Evolutionary conservation across 139 green algal genomes (phyloP), one percentile per base, ranked within the genome.

Genomic region (Micractinium sp.): DNA sequence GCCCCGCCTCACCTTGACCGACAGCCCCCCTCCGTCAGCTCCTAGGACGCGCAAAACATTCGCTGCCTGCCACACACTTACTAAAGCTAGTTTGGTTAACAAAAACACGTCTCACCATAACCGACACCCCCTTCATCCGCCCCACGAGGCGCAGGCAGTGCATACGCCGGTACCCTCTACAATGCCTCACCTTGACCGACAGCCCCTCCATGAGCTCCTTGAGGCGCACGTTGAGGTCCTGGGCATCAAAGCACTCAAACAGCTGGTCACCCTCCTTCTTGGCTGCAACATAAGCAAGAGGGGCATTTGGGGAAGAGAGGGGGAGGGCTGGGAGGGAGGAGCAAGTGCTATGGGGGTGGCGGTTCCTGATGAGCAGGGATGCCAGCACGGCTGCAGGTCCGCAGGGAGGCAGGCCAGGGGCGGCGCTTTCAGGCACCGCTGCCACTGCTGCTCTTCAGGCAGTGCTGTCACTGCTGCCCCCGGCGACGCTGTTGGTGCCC

Each of bases 201-300:
- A 99, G 96, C 3, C 96, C 98, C 3, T 97, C 94, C 97, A 99
- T 99, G 81, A 98, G 95, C 19, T 94, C 91, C 94, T 98, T 99
- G n/a, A 99, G 95, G 85, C 96, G 92, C 88, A 95, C 93, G 93
- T 99, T 99, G 19, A 99, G 93, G 90, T 97, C 95, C 31, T 92
- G 91, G 16, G 97, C 97, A 87, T 98, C 94, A 78, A 99, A 97
- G 19, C 89, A 92, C 89, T 99, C 97, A 91, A 99, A 99, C 81
- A 99, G 92, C 93, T 98, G 96, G 69, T 97, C 95, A 7, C 95
- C 92, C 16, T 89, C 85, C 61, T 92, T 90, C 91, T 99, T 99
- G 53, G 88, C 95, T 96, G 92, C 89, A 89, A 0, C 31, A n/a
- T 5, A 31, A 15, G 56, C 0, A 19, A 18, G 47, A 36, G 47